phyloP scores from a whole-genome alignment of 345 rosid genomes.

The Euphorbia pulcherrima region DNA sequence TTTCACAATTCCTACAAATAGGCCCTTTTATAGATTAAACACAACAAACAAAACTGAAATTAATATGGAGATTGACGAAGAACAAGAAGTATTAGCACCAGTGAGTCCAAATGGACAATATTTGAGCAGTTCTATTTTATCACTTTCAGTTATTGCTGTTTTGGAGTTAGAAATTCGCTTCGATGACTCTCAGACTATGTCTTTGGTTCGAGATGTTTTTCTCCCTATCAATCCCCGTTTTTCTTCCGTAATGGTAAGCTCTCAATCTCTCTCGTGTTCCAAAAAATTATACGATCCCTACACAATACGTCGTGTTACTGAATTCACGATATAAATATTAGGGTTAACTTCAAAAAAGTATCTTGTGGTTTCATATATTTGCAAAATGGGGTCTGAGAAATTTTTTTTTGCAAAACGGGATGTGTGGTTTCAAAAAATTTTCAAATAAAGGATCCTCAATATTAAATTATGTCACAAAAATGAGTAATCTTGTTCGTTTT shows the following conservation, averaged over 20 bases:
- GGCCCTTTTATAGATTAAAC: not conserved
- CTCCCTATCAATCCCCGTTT: conserved; percentile 45
- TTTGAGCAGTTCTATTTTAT: conserved; percentile 30
- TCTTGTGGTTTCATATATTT: too few species aligned
- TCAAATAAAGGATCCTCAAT: too few species aligned
- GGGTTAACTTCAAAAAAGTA: too few species aligned
- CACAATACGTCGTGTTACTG: too few species aligned
- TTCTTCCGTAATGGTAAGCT: conserved; percentile 40
- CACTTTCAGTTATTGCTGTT: conserved; percentile 26
- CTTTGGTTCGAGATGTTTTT: conserved; percentile 30
- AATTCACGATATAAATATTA: too few species aligned
- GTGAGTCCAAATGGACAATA: conserved; percentile 38
- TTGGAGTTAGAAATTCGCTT: conserved; percentile 33
- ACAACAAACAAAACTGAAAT: not conserved
- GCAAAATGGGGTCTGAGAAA: too few species aligned
- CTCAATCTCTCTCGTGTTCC: not conserved
- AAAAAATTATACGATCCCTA: too few species aligned
- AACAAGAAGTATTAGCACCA: conserved; percentile 14
- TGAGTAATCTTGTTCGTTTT: too few species aligned
- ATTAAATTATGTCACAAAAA: too few species aligned
- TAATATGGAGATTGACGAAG: conserved; percentile 23
- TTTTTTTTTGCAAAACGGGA: too few species aligned
- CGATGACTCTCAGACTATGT: conserved; percentile 18
- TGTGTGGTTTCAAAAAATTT: too few species aligned
- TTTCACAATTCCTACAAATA: not conserved